phyloP scores from a whole-genome alignment of 139 green algal species.

The Dunaliella primolecta region DNA sequence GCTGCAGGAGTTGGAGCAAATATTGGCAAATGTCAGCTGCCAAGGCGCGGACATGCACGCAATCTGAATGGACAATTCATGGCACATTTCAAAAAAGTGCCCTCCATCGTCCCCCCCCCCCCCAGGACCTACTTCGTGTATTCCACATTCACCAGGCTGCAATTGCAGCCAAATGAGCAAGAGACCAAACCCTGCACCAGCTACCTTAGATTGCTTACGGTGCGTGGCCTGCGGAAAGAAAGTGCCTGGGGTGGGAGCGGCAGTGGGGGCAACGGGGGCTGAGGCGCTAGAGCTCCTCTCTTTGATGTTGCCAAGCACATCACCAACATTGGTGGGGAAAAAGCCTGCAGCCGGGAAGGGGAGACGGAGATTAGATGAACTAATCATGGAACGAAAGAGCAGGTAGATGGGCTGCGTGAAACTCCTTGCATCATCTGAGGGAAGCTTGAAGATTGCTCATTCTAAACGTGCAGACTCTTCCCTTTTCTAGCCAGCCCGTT shows the following conservation, averaged over 20 bases:
- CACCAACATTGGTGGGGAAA: not conserved
- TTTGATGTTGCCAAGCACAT: slow-evolving; percentile 17
- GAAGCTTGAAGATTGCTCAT: not conserved
- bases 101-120: no score
- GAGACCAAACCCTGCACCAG: no score
- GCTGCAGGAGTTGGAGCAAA: no score
- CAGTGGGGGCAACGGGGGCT: not conserved
- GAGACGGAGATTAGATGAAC: not conserved
- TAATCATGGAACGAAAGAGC: not conserved
- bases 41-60: no score
- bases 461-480: no score
- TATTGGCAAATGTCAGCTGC: no score
- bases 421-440: not conserved
- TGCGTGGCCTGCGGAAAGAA: slow-evolving; percentile 35
- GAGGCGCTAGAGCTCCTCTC: not conserved
- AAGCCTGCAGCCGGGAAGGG: not conserved
- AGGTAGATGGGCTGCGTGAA: not conserved
- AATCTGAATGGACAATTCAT: no score
- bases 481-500: no score
- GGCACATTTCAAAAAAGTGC: no score
- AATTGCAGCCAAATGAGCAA: no score
- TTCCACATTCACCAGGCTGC: no score
- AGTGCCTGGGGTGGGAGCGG: not conserved
- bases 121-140: no score
- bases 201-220: slow-evolving; percentile 38